Evolutionary conservation across 208 protist species (phyloP).

Genomic region (Trypanosoma lewisi): DNA sequence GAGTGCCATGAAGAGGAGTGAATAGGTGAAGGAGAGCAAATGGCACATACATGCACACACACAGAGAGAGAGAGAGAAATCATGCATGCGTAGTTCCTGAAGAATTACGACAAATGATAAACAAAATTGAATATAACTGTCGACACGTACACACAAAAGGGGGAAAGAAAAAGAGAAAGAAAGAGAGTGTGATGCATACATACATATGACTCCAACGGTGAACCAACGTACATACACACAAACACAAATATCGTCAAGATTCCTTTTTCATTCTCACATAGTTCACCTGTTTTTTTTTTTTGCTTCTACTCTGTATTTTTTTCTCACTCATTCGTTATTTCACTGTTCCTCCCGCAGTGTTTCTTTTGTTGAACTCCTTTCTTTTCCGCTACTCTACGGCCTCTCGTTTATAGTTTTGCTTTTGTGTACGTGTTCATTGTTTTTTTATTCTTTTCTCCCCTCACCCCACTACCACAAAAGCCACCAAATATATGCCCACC

Average conservation of each 20-base stretch:
- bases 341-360: not conserved
- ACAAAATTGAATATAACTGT: too few relatives aligned
- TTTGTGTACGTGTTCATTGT: not conserved
- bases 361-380: not conserved
- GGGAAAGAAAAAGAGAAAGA: not conserved
- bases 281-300: not conserved
- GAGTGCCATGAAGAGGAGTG: too few relatives aligned
- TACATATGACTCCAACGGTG: not conserved
- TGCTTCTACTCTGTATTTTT: not conserved
- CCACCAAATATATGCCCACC: not conserved
- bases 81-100: too few relatives aligned
- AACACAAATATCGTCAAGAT: not conserved
- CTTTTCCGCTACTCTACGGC: not conserved
- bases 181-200: not conserved
- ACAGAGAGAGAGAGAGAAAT: too few relatives aligned
- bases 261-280: not conserved
- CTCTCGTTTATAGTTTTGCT: not conserved
- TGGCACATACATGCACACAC: too few relatives aligned
- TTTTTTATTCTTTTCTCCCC: conserved; percentile 1
- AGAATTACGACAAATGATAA: too few relatives aligned
- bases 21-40: too few relatives aligned
- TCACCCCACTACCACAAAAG: not conserved
- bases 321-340: not conserved
- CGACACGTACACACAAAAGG: not conserved
- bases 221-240: not conserved